These are phyloP conservation scores for Pseudopithomyces maydicus DNA, from an alignment of 2,329 filamentous ascomycete species.

Conservation along the genomic window DNA sequence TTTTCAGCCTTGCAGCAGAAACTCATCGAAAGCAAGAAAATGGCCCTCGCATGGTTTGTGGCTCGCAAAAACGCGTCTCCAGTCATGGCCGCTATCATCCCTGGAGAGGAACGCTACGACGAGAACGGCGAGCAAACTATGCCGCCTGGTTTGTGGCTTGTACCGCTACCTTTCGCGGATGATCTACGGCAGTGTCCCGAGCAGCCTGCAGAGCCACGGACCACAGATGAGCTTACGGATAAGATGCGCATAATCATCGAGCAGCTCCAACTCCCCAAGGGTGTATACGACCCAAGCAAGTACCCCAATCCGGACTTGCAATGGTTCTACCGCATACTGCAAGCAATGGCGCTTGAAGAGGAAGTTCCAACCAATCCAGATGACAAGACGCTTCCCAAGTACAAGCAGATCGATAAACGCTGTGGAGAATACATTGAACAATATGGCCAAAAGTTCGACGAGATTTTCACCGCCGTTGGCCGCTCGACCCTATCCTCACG, in stretches of 20 bases:
- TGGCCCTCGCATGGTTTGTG: constrained; percentile 89
- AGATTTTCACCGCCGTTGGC: constrained; percentile 55
- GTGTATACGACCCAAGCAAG: constrained; percentile 78
- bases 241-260: constrained; percentile 82
- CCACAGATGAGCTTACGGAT: constrained; percentile 74
- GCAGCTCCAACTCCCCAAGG: constrained; percentile 87
- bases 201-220: constrained; percentile 52
- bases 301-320: constrained; percentile 93
- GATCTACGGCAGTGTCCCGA: constrained; percentile 80
- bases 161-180: constrained; percentile 86
- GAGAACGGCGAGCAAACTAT: constrained; percentile 70
- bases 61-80: constrained; percentile 80
- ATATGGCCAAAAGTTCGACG: constrained; percentile 73
- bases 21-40: constrained; percentile 75
- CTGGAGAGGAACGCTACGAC: constrained; percentile 70
- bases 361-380: constrained; percentile 75
- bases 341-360: constrained; percentile 89
- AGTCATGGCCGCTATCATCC: constrained; percentile 78
- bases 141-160: constrained; percentile 86
- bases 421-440: constrained; percentile 78
- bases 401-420: constrained; percentile 83
- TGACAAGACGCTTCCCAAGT: constrained; percentile 84
- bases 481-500: constrained; percentile 49
- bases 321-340: constrained; percentile 96
- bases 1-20: constrained; percentile 92